A percentile compares a stretch with the other conserved stretches of the same genome.
These are phyloP conservation scores for Fonsecaea monophora DNA, from an alignment of 2,329 filamentous ascomycete genomes.

Conservation along the genomic window DNA sequence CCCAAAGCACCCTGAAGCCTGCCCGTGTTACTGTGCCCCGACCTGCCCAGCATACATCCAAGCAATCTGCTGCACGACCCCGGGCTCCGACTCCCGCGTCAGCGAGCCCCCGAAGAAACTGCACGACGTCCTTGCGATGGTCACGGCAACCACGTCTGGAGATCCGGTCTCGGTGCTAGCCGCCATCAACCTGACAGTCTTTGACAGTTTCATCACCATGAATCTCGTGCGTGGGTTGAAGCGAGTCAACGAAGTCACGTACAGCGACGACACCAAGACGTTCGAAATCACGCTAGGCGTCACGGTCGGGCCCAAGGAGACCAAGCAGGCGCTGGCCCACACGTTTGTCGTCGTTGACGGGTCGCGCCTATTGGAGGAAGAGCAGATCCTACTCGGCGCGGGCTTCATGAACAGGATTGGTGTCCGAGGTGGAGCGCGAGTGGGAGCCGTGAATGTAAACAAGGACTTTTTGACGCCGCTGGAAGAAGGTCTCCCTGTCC, in stretches of 20 bases:
- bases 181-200: slow-evolving; percentile 25
- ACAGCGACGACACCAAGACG: slow-evolving; percentile 60
- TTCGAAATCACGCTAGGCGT: slow-evolving; percentile 94
- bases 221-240: slow-evolving; percentile 30
- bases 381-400: slow-evolving; percentile 30
- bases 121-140: slow-evolving; percentile 21
- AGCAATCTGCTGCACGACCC: slow-evolving; percentile 30
- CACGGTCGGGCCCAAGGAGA: slow-evolving; percentile 84
- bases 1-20: slow-evolving; percentile 7
- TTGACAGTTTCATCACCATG: slow-evolving; percentile 33
- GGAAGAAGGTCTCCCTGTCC: slow-evolving; percentile 22
- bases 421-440: not conserved
- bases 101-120: not conserved
- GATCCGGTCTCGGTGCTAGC: slow-evolving; percentile 28
- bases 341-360: slow-evolving; percentile 33
- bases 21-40: slow-evolving; percentile 24
- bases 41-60: slow-evolving; percentile 29
- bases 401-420: slow-evolving; percentile 25
- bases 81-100: slow-evolving; percentile 10
- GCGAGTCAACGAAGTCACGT: slow-evolving; percentile 22
- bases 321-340: slow-evolving; percentile 69
- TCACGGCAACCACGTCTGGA: slow-evolving; percentile 16
- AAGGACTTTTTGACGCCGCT: slow-evolving; percentile 12
- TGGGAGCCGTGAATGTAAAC: slow-evolving; percentile 8
- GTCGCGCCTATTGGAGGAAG: slow-evolving; percentile 25